phyloP scores from a whole-genome alignment of 352 stramenopile species.

The Globisporangium acanthophoron region DNA sequence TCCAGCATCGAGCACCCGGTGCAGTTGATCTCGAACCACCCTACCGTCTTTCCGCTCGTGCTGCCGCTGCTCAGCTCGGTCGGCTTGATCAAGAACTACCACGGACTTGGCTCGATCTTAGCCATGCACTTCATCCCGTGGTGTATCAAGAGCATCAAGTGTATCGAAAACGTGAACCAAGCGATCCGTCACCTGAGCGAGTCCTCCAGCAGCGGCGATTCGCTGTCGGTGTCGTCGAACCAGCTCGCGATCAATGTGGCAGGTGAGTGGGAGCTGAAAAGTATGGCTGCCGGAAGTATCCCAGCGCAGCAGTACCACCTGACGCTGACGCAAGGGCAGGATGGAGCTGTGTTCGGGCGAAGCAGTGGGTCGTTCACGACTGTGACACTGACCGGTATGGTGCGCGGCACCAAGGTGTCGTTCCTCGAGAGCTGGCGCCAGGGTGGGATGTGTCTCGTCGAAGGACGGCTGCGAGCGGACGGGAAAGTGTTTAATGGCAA shows the following conservation, averaged over 20 bases:
- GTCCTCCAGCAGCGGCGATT: slow-evolving; percentile 14
- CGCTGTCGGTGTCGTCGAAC: slow-evolving; percentile 17
- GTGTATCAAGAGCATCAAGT: slow-evolving; percentile 63
- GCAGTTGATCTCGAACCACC: slow-evolving; percentile 31
- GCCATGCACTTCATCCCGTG: slow-evolving; percentile 74
- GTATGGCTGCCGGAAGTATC: slow-evolving; percentile 82
- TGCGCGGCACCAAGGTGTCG: slow-evolving; percentile 73
- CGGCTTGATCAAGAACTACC: slow-evolving; percentile 59
- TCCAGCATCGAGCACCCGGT: slow-evolving; percentile 18
- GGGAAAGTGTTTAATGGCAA: slow-evolving; percentile 64
- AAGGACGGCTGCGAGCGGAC: slow-evolving; percentile 70
- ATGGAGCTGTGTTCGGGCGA: slow-evolving; percentile 58
- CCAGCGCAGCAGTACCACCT: slow-evolving; percentile 85
- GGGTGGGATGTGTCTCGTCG: slow-evolving; percentile 81
- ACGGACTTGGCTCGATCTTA: slow-evolving; percentile 58
- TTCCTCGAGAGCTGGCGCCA: slow-evolving; percentile 87
- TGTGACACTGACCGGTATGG: slow-evolving; percentile 69
- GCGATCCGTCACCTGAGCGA: slow-evolving; percentile 25
- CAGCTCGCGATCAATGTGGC: slow-evolving; percentile 59
- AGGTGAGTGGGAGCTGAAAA: slow-evolving; percentile 86
- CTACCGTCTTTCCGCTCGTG: slow-evolving; percentile 56
- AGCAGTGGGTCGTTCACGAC: slow-evolving; percentile 81
- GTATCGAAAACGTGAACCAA: slow-evolving; percentile 60
- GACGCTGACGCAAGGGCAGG: slow-evolving; percentile 55
- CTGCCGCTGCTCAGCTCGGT: slow-evolving; percentile 62